A percentile compares a stretch with the other conserved stretches of the same genome.
Conservation (phyloP, 352 stramenopile genomes). For the Globisporangium heterothallicum region DNA sequence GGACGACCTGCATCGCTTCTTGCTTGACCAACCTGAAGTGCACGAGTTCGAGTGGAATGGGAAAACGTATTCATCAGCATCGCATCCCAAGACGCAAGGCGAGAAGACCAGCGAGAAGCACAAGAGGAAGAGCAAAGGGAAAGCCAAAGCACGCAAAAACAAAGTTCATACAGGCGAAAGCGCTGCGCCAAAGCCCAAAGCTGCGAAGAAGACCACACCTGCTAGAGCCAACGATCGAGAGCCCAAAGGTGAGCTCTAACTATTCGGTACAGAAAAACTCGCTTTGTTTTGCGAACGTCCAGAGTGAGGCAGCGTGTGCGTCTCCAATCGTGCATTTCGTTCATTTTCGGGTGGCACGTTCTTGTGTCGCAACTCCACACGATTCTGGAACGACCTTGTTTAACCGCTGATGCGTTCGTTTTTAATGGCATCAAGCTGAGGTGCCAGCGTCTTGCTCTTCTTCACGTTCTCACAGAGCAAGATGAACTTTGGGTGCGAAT, state of each 20-base stretch:
- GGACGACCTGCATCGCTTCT: conserved; percentile 40
- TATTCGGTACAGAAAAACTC: neutral
- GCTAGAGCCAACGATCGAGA: neutral
- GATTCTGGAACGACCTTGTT: neutral
- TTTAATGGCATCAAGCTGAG: conserved; percentile 60
- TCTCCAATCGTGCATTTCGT: conserved; percentile 1
- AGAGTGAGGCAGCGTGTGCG: neutral
- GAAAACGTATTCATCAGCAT: conserved; percentile 19
- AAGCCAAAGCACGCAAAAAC: conserved; percentile 10
- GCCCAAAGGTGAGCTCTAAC: conserved; percentile 8
- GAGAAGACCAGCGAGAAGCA: conserved; percentile 15
- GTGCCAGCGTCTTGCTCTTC: conserved; percentile 57
- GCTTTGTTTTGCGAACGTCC: neutral
- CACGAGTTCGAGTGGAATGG: conserved; percentile 65
- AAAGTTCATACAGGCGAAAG: neutral
- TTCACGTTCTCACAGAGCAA: conserved; percentile 57
- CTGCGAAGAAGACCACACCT: neutral
- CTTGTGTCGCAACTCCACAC: neutral
- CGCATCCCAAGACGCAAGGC: conserved; percentile 6
- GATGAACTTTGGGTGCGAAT: conserved; percentile 70
- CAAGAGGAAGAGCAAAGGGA: conserved; percentile 4
- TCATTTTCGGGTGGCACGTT: too few species aligned
- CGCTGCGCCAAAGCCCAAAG: neutral
- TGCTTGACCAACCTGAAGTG: conserved; percentile 45
- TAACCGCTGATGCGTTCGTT: conserved; percentile 39